Evolutionary conservation across 208 protist species (phyloP).

Genomic region (Angomonas ambiguus): DNA sequence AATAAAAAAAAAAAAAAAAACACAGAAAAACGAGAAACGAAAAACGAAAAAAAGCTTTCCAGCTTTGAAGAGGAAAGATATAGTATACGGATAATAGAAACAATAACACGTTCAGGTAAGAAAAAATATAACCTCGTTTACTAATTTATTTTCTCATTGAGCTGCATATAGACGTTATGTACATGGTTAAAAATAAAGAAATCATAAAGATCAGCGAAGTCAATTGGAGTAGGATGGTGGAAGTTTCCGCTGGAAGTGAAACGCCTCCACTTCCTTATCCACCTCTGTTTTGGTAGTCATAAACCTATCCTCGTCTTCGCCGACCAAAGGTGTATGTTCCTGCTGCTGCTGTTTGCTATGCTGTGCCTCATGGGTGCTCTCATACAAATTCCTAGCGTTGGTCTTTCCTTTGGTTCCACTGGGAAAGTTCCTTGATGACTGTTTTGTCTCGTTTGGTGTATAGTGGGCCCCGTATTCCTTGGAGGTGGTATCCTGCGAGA

Average conservation of each 20-base stretch:
- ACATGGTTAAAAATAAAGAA: too few relatives aligned
- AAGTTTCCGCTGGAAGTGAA: slow-evolving; percentile 51
- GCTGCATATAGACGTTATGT: too few relatives aligned
- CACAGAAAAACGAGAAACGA: slow-evolving; percentile 1
- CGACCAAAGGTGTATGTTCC: neutral
- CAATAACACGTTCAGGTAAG: neutral
- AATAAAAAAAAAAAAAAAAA: slow-evolving; percentile 9
- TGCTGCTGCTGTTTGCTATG: neutral
- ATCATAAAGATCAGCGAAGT: neutral
- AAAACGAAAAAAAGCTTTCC: slow-evolving; percentile 7
- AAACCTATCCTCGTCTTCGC: slow-evolving; percentile 18
- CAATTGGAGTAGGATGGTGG: slow-evolving; percentile 16
- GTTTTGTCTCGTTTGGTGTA: neutral
- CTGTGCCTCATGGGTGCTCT: slow-evolving; percentile 25
- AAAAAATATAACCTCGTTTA: neutral
- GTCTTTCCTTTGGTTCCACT: neutral
- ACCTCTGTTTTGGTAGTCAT: slow-evolving; percentile 29
- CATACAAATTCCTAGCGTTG: slow-evolving; percentile 26
- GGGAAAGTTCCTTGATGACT: slow-evolving; percentile 6
- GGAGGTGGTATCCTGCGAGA: slow-evolving; percentile 20
- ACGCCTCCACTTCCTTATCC: slow-evolving; percentile 39
- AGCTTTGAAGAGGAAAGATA: too few relatives aligned
- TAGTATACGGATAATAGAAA: too few relatives aligned
- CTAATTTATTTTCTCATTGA: slow-evolving; percentile 6
- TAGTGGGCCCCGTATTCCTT: slow-evolving; percentile 19